Percentiles rank a stretch among this genome's conserved stretches.
These are phyloP conservation scores for Fraxinus nigra DNA, from an alignment of 305 asterid genomes.

Conservation along the genomic window DNA sequence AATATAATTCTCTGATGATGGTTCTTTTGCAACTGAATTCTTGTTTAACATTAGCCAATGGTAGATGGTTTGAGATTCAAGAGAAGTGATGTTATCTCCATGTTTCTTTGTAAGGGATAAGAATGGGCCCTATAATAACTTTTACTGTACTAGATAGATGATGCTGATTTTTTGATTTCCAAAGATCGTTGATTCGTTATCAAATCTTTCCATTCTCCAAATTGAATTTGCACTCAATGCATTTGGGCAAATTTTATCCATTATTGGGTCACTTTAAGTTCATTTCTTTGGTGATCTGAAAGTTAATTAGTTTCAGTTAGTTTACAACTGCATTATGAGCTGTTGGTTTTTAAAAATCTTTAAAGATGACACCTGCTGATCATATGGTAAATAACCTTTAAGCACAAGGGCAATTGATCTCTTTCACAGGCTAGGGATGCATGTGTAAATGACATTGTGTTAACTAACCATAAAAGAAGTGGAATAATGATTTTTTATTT, in stretches of 20 bases:
- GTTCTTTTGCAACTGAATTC: neutral
- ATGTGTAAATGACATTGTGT: neutral
- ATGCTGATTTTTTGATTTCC: conserved; percentile 1
- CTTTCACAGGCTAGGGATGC: neutral
- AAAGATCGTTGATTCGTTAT: conserved; percentile 8
- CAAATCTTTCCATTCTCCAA: conserved; percentile 1
- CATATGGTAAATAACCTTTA: conserved; percentile 3
- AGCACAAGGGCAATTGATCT: conserved; percentile 2
- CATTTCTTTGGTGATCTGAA: neutral
- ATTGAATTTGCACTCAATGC: conserved; percentile 8
- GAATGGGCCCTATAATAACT: neutral
- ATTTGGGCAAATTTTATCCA: neutral
- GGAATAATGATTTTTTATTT: neutral
- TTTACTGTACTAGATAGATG: neutral
- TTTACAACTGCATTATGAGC: neutral
- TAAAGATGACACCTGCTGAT: neutral
- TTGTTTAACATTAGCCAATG: neutral
- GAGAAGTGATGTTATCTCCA: neutral
- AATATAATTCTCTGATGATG: neutral
- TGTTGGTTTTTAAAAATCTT: neutral
- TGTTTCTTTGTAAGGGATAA: neutral
- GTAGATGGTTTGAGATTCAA: conserved; percentile 1
- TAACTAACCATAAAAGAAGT: neutral
- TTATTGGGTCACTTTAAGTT: conserved; percentile 5
- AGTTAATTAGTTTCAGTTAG: neutral